Evolutionary conservation across 2,329 filamentous ascomycete species (phyloP), one percentile per base, ranked within the genome.

Genomic region (Trichoderma sp.): DNA sequence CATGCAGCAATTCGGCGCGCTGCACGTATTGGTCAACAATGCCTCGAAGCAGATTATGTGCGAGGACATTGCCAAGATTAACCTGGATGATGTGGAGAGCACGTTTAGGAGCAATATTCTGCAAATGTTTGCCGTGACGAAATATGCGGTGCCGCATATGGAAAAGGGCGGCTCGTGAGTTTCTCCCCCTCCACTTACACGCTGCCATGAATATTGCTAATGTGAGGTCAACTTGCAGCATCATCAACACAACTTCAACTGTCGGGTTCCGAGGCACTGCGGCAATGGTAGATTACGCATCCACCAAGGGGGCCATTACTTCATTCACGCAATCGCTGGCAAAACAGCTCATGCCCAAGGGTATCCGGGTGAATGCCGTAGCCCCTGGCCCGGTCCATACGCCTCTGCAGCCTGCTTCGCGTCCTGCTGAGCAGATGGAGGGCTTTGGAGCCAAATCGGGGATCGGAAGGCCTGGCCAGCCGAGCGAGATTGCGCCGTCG

Each of bases 41-140:
- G 88, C 89, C 47, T 91, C 90, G 0, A 67, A 70, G 19, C 55
- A 70, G 33, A 52, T 70, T 6, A 52, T 67, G 62, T 65, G 67
- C 14, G 59, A 64, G 2, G 67, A 70, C 24, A 67, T 70, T 35
- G 5, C 8, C 7, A 47, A 79, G 76, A 80, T 68, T 77, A 79
- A 69, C 19, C 52, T 69, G 3, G 59, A 91, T 92, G 85, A 90
- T 92, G 86, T 82, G 88, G 31, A 82, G 89, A 69, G 87, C 70
- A 95, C 92, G 0, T 95, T 96, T 81, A 85, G 93, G 79, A 92
- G 89, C 59, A 96, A 96, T 81, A 94, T 96, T 75, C 91, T 95
- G 79, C 87, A 91, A 4, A 91, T 89, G 82, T 96, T 94, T 84
- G 95, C 89, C 81, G 83, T 95, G 43, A 86, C 92, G 70, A 96